Percentiles rank a stretch among this genome's conserved stretches.
Evolutionary conservation across 129 eudicot genomes (phyloP).

Genomic region (Lonicera japonica): DNA sequence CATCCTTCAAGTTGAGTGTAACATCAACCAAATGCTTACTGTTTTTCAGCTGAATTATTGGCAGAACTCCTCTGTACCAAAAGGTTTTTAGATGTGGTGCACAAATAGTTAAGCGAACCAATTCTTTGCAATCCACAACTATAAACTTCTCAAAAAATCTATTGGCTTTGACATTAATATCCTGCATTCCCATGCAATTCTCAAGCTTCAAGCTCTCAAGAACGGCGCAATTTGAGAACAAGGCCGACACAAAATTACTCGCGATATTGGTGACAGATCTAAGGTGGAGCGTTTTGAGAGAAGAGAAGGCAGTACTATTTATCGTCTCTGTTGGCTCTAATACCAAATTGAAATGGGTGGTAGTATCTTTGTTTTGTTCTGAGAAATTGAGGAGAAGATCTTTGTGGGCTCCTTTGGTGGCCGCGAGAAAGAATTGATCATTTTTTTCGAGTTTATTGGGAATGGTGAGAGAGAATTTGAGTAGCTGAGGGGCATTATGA

Average conservation of each 20-base stretch:
- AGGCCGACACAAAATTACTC: background rate
- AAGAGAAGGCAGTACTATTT: background rate
- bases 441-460: too few species aligned
- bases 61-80: conserved; percentile 4
- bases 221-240: conserved; percentile 5
- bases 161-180: conserved; percentile 1
- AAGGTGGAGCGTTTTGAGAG: conserved; percentile 12
- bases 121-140: conserved; percentile 2
- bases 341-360: background rate
- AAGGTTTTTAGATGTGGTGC: conserved; percentile 9
- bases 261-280: background rate
- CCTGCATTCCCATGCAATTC: conserved; percentile 5
- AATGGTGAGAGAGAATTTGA: background rate
- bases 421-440: background rate
- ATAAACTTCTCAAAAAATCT: background rate
- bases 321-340: background rate
- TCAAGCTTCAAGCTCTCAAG: conserved; percentile 15
- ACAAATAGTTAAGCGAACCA: background rate
- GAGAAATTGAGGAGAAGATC: conserved; percentile 14
- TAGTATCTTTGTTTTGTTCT: background rate
- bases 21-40: conserved; percentile 2
- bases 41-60: background rate
- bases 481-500: background rate
- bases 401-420: background rate
- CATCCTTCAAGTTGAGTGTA: conserved; percentile 7